These are phyloP conservation scores for Coelastrella sp. DNA, from an alignment of 139 green algal genomes.

Conservation along the genomic window DNA sequence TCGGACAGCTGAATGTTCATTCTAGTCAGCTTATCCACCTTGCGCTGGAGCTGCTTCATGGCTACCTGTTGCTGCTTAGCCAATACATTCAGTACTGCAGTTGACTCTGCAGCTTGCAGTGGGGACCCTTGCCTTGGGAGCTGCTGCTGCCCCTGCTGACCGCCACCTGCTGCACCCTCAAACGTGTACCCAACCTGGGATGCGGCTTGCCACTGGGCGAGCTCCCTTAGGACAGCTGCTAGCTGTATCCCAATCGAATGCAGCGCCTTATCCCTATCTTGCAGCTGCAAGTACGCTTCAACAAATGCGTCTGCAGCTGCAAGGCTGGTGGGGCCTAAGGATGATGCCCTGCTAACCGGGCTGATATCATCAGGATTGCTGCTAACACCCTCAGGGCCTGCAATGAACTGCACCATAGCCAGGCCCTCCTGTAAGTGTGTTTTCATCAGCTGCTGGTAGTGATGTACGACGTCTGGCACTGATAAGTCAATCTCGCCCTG, in stretches of 20 bases:
- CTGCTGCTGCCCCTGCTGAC: too few relatives aligned
- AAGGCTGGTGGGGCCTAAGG: neutral
- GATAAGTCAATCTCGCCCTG: slow-evolving; percentile 4
- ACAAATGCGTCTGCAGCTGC: slow-evolving; percentile 30
- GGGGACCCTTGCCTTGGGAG: too few relatives aligned
- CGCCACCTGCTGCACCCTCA: too few relatives aligned
- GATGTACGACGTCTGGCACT: slow-evolving; percentile 7
- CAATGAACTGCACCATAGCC: slow-evolving; percentile 1
- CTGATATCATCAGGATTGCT: neutral
- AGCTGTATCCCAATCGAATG: neutral
- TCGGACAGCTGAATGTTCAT: slow-evolving; percentile 1
- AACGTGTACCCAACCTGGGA: too few relatives aligned
- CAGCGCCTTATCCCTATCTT: neutral
- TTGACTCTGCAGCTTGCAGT: too few relatives aligned
- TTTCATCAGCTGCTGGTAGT: slow-evolving; percentile 22
- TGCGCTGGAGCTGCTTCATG: slow-evolving; percentile 9
- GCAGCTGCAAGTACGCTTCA: slow-evolving; percentile 13
- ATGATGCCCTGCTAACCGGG: neutral
- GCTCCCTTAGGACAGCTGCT: neutral
- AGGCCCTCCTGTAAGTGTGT: neutral
- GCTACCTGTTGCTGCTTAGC: neutral
- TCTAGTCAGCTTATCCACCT: neutral
- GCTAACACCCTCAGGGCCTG: too few relatives aligned
- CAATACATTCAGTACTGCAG: neutral
- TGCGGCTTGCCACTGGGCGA: neutral